Conservation (phyloP, 441 rosid species). For the Mallotus japonicus region DNA sequence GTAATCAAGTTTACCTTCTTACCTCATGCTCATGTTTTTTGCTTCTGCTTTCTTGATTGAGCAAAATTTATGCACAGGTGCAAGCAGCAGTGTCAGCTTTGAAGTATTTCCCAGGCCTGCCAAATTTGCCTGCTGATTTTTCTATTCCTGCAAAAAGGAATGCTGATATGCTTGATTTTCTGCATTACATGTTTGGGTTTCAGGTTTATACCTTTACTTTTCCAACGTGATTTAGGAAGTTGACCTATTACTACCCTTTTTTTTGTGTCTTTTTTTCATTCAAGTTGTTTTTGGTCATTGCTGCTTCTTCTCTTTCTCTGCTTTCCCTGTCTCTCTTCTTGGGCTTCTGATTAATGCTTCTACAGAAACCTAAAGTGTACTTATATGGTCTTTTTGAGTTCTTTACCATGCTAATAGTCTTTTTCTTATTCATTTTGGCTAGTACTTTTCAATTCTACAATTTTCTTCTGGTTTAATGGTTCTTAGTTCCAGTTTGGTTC, state of each 20-base stretch:
- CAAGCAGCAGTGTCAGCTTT: slow-evolving; percentile 76
- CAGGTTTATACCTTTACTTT: slow-evolving; percentile 58
- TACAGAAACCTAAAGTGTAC: neutral
- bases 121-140: slow-evolving; percentile 72
- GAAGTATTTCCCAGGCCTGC: slow-evolving; percentile 65
- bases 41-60: slow-evolving; percentile 24
- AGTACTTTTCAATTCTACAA: neutral
- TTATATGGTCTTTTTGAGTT: neutral
- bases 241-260: neutral
- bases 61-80: slow-evolving; percentile 48
- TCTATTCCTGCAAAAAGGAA: slow-evolving; percentile 65
- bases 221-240: slow-evolving; percentile 1
- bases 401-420: neutral
- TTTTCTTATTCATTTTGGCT: too few species aligned
- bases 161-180: slow-evolving; percentile 83
- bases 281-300: neutral
- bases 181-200: slow-evolving; percentile 87
- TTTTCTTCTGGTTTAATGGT: neutral
- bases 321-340: neutral
- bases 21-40: slow-evolving; percentile 21
- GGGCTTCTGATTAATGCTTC: neutral
- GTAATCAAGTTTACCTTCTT: slow-evolving; percentile 36
- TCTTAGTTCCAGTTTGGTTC: neutral
- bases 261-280: neutral
- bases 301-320: too few species aligned